Percentiles rank a stretch among this genome's conserved stretches.
phyloP scores from a whole-genome alignment of 495 filamentous ascomycete genomes.

The Chaetomium tenue region DNA sequence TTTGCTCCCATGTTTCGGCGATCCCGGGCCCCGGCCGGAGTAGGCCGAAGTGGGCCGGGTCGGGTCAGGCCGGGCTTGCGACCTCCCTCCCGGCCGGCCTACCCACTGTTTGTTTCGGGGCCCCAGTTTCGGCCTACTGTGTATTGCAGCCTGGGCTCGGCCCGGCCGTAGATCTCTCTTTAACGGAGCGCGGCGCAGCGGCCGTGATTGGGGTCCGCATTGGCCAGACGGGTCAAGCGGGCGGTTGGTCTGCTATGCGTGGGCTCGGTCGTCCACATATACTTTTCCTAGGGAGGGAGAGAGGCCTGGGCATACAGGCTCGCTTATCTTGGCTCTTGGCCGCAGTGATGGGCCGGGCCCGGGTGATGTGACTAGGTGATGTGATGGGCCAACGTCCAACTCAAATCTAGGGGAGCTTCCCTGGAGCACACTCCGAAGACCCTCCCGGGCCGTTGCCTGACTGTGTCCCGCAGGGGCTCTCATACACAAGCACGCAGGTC shows the following conservation, averaged over 20 bases:
- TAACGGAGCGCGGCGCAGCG: neutral
- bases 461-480: neutral
- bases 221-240: neutral
- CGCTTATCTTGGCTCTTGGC: conserved; percentile 1
- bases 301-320: neutral
- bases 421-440: neutral
- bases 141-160: neutral
- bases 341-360: neutral
- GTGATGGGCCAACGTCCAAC: neutral
- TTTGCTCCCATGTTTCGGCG: neutral
- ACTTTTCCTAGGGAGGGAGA: neutral
- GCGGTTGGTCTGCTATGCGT: neutral
- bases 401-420: neutral
- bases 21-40: neutral
- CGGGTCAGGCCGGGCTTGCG: neutral
- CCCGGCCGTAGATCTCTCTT: neutral
- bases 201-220: neutral
- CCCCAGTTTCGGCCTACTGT: neutral
- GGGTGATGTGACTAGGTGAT: neutral
- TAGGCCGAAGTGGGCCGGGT: neutral
- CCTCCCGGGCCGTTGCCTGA: neutral
- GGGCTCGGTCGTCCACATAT: neutral
- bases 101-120: conserved; percentile 5
- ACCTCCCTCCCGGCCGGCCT: neutral
- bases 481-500: neutral